Conservation (phyloP, 768 basidiomycete species). For the Termitomyces sp. region DNA sequence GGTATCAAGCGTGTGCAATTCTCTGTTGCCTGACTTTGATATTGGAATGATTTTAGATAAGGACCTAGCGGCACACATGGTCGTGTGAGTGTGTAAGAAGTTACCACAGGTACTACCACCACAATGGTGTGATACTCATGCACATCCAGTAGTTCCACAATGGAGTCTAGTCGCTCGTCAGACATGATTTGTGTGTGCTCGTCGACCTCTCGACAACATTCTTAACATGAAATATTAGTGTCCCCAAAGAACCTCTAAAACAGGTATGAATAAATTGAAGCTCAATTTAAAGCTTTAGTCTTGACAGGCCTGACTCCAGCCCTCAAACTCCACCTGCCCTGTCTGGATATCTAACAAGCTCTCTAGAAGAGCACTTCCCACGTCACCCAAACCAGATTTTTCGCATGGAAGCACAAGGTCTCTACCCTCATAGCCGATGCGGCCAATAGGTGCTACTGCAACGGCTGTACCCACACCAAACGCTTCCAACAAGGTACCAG, state of each 20-base stretch:
- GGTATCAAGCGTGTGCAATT: background rate
- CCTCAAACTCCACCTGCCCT: slow-evolving; percentile 53
- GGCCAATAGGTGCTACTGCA: slow-evolving; percentile 56
- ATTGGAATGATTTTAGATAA: too few relatives aligned
- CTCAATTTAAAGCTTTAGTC: background rate
- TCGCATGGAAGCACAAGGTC: slow-evolving; percentile 48
- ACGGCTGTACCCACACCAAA: slow-evolving; percentile 80
- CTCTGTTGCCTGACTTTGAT: too few relatives aligned
- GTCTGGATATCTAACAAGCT: slow-evolving; percentile 69
- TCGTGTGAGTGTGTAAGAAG: too few relatives aligned
- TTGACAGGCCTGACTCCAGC: slow-evolving; percentile 52
- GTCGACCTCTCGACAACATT: too few relatives aligned
- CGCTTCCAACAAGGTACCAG: slow-evolving; percentile 61
- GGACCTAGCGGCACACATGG: too few relatives aligned
- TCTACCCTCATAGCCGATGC: slow-evolving; percentile 44
- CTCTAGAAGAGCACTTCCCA: slow-evolving; percentile 61
- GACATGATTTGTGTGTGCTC: too few relatives aligned
- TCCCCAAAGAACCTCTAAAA: too few relatives aligned
- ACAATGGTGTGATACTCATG: too few relatives aligned
- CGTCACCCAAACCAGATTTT: slow-evolving; percentile 37
- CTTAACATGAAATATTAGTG: too few relatives aligned
- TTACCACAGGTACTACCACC: too few relatives aligned
- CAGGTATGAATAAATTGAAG: background rate
- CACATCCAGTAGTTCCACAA: too few relatives aligned
- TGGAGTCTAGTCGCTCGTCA: too few relatives aligned